Evolutionary conservation across 192 early-diverging fungal species (phyloP).

Genomic region (Backusella psychrophila): DNA sequence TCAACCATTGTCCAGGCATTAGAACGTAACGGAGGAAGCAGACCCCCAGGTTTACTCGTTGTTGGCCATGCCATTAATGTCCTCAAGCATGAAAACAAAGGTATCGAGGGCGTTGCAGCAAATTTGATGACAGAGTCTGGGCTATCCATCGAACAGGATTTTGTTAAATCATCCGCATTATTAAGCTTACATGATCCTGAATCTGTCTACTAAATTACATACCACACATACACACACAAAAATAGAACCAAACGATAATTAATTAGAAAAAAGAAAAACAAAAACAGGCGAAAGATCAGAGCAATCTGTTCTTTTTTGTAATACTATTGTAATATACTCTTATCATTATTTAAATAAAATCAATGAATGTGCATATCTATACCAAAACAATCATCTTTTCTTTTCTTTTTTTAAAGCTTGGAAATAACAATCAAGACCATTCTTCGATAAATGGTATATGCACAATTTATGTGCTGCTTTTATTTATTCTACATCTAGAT

Average conservation of each 20-base stretch:
- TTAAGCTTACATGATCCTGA: conserved; percentile 35
- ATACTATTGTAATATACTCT: not conserved
- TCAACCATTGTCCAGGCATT: conserved; percentile 62
- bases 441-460: not conserved
- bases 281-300: not conserved
- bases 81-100: conserved; percentile 20
- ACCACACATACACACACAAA: not conserved
- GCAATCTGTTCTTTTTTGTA: not conserved
- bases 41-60: conserved; percentile 77
- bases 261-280: not conserved
- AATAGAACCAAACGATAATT: not conserved
- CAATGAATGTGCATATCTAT: not conserved
- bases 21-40: conserved; percentile 59
- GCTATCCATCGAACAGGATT: not conserved
- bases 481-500: not conserved
- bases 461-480: not conserved
- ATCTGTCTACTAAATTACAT: conserved; percentile 18
- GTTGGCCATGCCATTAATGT: conserved; percentile 57
- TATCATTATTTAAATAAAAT: not conserved
- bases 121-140: not conserved
- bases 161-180: not conserved
- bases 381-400: not conserved
- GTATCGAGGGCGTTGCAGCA: conserved; percentile 17
- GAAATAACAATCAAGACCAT: too few species aligned
- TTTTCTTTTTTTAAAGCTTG: too few species aligned